Evolutionary conservation across 2,329 filamentous ascomycete species (phyloP).

Genomic region (Diaporthe longicolla): DNA sequence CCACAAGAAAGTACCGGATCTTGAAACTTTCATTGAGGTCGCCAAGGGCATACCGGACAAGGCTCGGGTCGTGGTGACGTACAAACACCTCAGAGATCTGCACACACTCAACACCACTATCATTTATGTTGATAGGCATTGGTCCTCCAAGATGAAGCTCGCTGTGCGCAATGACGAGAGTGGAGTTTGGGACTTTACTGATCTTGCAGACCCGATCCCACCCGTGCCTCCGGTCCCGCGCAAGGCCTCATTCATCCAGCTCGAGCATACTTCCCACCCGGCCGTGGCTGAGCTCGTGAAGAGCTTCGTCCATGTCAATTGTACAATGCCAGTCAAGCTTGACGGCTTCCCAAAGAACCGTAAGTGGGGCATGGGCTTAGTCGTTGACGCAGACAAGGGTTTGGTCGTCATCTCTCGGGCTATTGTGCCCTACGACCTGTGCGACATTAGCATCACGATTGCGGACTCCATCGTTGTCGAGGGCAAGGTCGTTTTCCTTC

Average conservation of each 20-base stretch:
- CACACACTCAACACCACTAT: slow-evolving; percentile 96
- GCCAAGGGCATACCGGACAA: slow-evolving; percentile 88
- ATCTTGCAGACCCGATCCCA: slow-evolving; percentile 85
- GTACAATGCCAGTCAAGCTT: slow-evolving; percentile 94
- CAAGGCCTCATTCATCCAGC: slow-evolving; percentile 90
- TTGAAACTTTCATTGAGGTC: slow-evolving; percentile 91
- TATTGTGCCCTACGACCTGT: slow-evolving; percentile 92
- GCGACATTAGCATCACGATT: slow-evolving; percentile 95
- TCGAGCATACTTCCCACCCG: slow-evolving; percentile 89
- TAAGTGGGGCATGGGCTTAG: slow-evolving; percentile 94
- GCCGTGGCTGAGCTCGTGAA: slow-evolving; percentile 94
- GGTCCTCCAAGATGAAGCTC: slow-evolving; percentile 94
- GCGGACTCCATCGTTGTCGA: slow-evolving; percentile 96
- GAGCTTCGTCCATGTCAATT: slow-evolving; percentile 94
- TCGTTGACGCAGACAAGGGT: slow-evolving; percentile 97
- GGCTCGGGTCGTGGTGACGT: slow-evolving; percentile 91
- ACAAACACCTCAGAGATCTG: slow-evolving; percentile 91
- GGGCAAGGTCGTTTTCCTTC: slow-evolving; percentile 94
- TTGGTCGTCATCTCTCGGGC: slow-evolving; percentile 94
- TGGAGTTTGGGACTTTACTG: slow-evolving; percentile 94
- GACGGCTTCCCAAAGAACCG: slow-evolving; percentile 97
- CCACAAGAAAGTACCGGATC: slow-evolving; percentile 89
- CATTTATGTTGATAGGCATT: slow-evolving; percentile 93
- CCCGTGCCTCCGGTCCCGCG: slow-evolving; percentile 79
- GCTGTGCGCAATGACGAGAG: slow-evolving; percentile 91